Evolutionary conservation across 2,329 filamentous ascomycete genomes (phyloP), one percentile per base, ranked within the genome.

Genomic region (Colletotrichum sublineola): DNA sequence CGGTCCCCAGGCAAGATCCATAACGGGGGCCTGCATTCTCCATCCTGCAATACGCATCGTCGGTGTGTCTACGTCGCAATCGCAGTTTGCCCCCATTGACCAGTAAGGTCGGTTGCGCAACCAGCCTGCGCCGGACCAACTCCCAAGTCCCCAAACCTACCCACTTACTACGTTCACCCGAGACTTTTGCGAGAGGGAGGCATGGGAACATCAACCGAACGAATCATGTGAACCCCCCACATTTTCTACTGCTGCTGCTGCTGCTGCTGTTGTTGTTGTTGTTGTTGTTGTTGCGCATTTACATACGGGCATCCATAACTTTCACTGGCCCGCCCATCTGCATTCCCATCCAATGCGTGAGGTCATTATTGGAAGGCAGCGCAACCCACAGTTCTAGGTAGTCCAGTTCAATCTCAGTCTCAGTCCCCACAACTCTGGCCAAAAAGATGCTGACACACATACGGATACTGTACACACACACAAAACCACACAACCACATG

Each of bases 101-200:
- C 69, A 71, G 53, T 71, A 40, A 63, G 33, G 61, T 68, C 57
- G 40, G 42, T 42, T 29, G 65, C 69, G 69, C 69, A 71, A 68
- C 33, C 36, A 24, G n/a, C 20, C 38, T 20, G 55, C 33, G 14
- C 20, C 20, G n/a, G 24, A 12, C 60, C 44, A 42, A 63, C 20
- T 50, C 42, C 44, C 42, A 24, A 9, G 20, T 6, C 14, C 24
- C 24, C 24, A 24, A 24, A 5, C 40, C 44, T 20, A 44, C 40
- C 2, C n/a, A 46, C 18, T 3, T 7, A 44, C 36, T 40, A 29
- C n/a, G 40, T 60, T 12, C 15, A 46, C 18, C 31, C 29, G 31
- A 20, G 52, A 12, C 42, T 61, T 42, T 60, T 33, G 38, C 15
- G 38, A 31, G 31, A 46, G 20, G 6, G 31, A 46, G 20, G 6